A percentile compares a stretch with the other conserved stretches of the same genome.
Conservation (phyloP, 441 rosid genomes). For the Syzygium syzygioides region DNA sequence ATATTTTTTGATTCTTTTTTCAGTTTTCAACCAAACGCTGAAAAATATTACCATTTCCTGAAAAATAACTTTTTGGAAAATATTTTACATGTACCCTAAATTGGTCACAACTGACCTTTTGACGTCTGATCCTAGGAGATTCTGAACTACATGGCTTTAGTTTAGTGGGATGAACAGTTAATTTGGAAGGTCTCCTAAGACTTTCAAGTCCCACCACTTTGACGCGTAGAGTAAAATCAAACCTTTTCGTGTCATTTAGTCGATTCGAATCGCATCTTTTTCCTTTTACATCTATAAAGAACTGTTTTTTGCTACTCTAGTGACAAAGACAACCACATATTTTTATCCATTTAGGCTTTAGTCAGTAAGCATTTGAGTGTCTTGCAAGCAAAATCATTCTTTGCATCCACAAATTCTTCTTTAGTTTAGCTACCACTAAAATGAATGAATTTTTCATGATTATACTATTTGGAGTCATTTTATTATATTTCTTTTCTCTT, state of each 20-base stretch:
- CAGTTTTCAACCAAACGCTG: no score
- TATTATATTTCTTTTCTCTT: neutral
- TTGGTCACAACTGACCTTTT: neutral
- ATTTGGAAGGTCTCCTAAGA: neutral
- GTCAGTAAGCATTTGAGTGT: neutral
- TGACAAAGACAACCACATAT: neutral
- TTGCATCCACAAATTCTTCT: neutral
- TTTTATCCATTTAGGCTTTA: neutral
- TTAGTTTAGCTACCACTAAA: neutral
- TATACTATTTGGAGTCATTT: neutral
- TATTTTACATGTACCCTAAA: no score
- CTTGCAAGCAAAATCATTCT: neutral
- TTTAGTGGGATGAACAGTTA: neutral
- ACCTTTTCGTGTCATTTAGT: neutral
- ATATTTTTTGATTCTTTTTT: no score
- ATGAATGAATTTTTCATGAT: neutral
- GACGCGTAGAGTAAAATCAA: neutral
- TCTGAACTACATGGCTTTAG: neutral
- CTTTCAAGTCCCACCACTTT: neutral
- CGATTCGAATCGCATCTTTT: neutral
- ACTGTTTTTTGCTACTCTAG: neutral
- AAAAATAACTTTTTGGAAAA: no score
- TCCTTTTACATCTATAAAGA: neutral
- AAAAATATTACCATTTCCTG: no score
- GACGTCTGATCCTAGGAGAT: neutral